Percentiles rank a stretch among this genome's conserved stretches.
phyloP scores from a whole-genome alignment of 2,329 filamentous ascomycete species.

The Madurella mycetomatis region DNA sequence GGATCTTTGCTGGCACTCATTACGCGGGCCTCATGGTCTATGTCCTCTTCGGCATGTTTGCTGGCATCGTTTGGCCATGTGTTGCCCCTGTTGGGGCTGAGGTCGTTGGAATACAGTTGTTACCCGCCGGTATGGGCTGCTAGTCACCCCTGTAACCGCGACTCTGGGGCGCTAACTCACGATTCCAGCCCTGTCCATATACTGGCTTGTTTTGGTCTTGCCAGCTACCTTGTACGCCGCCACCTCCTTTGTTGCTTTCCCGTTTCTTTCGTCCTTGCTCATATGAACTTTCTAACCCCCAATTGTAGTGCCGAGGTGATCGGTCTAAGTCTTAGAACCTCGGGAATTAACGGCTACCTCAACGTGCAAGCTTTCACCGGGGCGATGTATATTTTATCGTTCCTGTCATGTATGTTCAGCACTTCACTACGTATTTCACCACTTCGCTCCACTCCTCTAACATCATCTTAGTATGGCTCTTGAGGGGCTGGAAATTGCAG shows the following conservation, averaged over 20 bases:
- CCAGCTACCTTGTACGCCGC: constrained; percentile 57
- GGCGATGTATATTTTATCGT: constrained; percentile 55
- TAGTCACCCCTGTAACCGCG: background rate
- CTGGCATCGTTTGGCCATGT: constrained; percentile 64
- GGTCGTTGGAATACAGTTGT: constrained; percentile 63
- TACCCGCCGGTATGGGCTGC: constrained; percentile 53
- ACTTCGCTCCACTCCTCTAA: background rate
- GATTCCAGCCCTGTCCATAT: constrained; percentile 53
- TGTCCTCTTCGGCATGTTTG: constrained; percentile 62
- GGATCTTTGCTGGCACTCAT: constrained; percentile 62
- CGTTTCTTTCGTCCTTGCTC: background rate
- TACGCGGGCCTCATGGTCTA: constrained; percentile 69
- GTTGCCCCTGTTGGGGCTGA: constrained; percentile 68
- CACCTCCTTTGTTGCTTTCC: background rate
- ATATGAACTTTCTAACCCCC: background rate
- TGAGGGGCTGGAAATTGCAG: constrained; percentile 42
- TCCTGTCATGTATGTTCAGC: constrained; percentile 38
- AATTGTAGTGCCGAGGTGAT: constrained; percentile 51
- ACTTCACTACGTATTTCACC: background rate
- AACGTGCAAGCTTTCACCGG: constrained; percentile 56
- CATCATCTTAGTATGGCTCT: constrained; percentile 33
- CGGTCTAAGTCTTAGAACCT: constrained; percentile 50
- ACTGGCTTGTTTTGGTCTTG: constrained; percentile 67
- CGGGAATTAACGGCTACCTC: constrained; percentile 43
- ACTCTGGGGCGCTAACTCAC: background rate